These are phyloP conservation scores for Bryum argenteum DNA, from an alignment of 225 moss, liverwort and hornwort genomes.

Conservation along the genomic window DNA sequence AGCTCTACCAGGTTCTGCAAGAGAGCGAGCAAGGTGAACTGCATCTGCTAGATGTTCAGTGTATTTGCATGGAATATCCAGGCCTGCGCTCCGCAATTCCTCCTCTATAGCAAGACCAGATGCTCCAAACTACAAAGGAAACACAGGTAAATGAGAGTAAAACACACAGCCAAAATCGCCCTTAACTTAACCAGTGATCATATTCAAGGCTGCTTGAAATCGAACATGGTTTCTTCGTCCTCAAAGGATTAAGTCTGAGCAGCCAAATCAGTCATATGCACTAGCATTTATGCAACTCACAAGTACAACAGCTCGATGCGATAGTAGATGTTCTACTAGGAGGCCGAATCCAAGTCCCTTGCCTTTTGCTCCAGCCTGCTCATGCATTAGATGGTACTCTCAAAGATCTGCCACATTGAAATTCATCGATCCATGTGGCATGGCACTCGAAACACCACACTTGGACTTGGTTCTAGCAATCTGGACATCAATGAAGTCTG, in stretches of 20 bases:
- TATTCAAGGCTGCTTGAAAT: neutral
- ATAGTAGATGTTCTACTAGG: slow-evolving; percentile 57
- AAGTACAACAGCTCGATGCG: slow-evolving; percentile 83
- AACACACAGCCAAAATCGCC: neutral
- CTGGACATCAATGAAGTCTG: neutral
- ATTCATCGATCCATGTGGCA: neutral
- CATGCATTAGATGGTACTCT: slow-evolving; percentile 16
- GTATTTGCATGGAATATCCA: slow-evolving; percentile 64
- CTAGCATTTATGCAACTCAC: slow-evolving; percentile 44
- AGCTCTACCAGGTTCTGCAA: slow-evolving; percentile 65
- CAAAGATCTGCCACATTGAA: slow-evolving; percentile 2
- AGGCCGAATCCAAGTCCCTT: slow-evolving; percentile 69
- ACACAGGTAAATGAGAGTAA: neutral
- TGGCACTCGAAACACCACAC: neutral
- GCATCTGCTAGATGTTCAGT: slow-evolving; percentile 66
- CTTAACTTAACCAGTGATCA: neutral
- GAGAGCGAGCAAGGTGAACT: slow-evolving; percentile 67
- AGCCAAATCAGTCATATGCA: slow-evolving; percentile 5
- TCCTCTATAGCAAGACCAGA: slow-evolving; percentile 82
- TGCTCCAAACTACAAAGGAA: slow-evolving; percentile 76
- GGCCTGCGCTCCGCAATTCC: slow-evolving; percentile 65
- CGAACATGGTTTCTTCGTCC: too few relatives aligned
- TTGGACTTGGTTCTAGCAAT: neutral
- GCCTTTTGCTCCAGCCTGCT: slow-evolving; percentile 54
- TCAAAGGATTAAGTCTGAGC: too few relatives aligned